Conservation (phyloP, 352 stramenopile species). For the Phytophthora pisi region DNA sequence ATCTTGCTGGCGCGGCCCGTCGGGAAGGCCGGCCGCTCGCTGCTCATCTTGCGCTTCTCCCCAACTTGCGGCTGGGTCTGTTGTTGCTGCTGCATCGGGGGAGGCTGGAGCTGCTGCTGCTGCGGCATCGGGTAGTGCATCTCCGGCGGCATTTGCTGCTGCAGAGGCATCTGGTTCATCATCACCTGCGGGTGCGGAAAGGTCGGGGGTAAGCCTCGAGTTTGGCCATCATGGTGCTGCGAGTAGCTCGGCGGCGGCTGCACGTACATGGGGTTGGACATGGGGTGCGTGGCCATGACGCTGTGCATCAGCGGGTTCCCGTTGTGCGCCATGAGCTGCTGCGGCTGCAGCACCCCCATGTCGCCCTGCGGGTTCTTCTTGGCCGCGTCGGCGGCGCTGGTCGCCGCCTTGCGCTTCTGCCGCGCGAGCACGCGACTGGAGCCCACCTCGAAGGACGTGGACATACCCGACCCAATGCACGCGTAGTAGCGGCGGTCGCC, state of each 20-base stretch:
- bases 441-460: slow-evolving; percentile 84
- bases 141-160: slow-evolving; percentile 39
- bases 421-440: slow-evolving; percentile 83
- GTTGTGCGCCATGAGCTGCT: slow-evolving; percentile 41
- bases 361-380: slow-evolving; percentile 37
- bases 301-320: slow-evolving; percentile 38
- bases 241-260: slow-evolving; percentile 8
- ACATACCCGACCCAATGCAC: slow-evolving; percentile 88
- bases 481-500: slow-evolving; percentile 83
- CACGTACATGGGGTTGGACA: slow-evolving; percentile 47
- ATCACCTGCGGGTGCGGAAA: slow-evolving; percentile 62
- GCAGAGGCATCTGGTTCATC: slow-evolving; percentile 51
- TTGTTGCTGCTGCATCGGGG: slow-evolving; percentile 13
- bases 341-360: slow-evolving; percentile 35
- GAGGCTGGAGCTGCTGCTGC: slow-evolving; percentile 25
- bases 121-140: slow-evolving; percentile 43
- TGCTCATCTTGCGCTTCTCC: slow-evolving; percentile 60
- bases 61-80: slow-evolving; percentile 29
- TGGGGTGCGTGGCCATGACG: slow-evolving; percentile 38
- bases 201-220: slow-evolving; percentile 48
- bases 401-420: slow-evolving; percentile 84
- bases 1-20: slow-evolving; percentile 44
- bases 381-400: slow-evolving; percentile 27
- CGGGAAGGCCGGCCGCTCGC: slow-evolving; percentile 41
- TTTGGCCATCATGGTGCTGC: slow-evolving; percentile 42